These are phyloP conservation scores for Tricholoma terreum DNA, from an alignment of 768 basidiomycete species.

Conservation along the genomic window DNA sequence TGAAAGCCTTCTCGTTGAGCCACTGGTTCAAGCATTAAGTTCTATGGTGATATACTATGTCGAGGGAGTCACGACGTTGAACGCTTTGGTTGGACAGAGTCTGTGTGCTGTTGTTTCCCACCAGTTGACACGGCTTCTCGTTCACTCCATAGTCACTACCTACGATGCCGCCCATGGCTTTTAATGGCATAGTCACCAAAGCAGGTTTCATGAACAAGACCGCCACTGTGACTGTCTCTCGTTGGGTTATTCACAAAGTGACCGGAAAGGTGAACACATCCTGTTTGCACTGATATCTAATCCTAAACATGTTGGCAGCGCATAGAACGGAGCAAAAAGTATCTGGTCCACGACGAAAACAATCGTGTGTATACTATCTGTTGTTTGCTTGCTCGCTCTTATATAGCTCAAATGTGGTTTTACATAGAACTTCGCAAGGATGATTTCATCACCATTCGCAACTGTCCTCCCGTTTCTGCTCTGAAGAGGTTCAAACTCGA, in stretches of 20 bases:
- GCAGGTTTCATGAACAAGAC: slow-evolving; percentile 84
- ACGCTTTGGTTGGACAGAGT: too few relatives aligned
- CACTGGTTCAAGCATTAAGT: too few relatives aligned
- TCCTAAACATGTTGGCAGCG: slow-evolving; percentile 39
- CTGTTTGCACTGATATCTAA: background rate
- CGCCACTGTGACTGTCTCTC: slow-evolving; percentile 77
- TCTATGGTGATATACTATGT: too few relatives aligned
- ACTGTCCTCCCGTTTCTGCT: slow-evolving; percentile 79
- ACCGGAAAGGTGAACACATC: slow-evolving; percentile 67
- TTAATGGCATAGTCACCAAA: slow-evolving; percentile 75
- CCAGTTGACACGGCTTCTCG: too few relatives aligned
- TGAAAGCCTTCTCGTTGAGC: too few relatives aligned
- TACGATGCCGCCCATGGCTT: slow-evolving; percentile 73
- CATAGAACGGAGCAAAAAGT: slow-evolving; percentile 75
- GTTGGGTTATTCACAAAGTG: slow-evolving; percentile 65
- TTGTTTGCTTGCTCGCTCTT: background rate
- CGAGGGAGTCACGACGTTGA: too few relatives aligned
- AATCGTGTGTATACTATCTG: slow-evolving; percentile 49
- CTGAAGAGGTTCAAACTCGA: slow-evolving; percentile 75
- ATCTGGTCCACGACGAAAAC: slow-evolving; percentile 68
- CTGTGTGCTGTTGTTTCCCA: too few relatives aligned
- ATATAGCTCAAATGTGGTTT: slow-evolving; percentile 3
- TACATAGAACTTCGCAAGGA: slow-evolving; percentile 57
- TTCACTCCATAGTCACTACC: too few relatives aligned
- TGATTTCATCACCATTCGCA: slow-evolving; percentile 74